Evolutionary conservation across 108 stramenopile genomes (phyloP).

Genomic region (Cyclotella choctawhatcheeana): DNA sequence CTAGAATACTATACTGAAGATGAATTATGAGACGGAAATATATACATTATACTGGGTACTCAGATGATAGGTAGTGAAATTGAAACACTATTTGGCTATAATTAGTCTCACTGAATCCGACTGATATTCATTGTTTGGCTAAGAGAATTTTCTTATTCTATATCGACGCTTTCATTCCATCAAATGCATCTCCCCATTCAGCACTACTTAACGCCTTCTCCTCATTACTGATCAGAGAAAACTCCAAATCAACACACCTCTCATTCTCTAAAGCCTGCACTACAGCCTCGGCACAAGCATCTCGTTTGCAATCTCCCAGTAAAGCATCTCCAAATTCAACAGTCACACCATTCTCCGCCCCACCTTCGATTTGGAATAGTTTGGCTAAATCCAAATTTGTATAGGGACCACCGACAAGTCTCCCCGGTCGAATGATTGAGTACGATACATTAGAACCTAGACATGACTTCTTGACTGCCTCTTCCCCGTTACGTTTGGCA

Average conservation of each 20-base stretch:
- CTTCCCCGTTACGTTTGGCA: conserved; percentile 52
- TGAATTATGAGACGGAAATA: conserved; percentile 7
- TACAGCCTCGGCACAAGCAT: conserved; percentile 62
- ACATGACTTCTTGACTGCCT: conserved; percentile 42
- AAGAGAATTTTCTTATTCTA: no score
- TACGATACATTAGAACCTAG: conserved; percentile 31
- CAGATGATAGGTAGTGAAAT: no score
- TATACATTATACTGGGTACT: no score
- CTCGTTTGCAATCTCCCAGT: conserved; percentile 73
- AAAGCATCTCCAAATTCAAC: conserved; percentile 61
- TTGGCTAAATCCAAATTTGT: conserved; percentile 53
- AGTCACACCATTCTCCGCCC: conserved; percentile 64
- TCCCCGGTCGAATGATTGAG: conserved; percentile 51
- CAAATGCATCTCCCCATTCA: conserved; percentile 59
- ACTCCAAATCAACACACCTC: conserved; percentile 55
- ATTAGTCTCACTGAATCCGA: no score
- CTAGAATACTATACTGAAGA: conserved; percentile 6
- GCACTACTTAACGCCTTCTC: conserved; percentile 48
- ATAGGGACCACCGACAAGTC: conserved; percentile 57
- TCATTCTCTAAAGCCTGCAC: conserved; percentile 52
- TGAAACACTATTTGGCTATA: no score
- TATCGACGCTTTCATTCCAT: conserved; percentile 38
- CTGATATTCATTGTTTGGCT: no score
- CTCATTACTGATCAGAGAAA: conserved; percentile 62
- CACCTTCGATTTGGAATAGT: conserved; percentile 52